A percentile compares a stretch with the other conserved stretches of the same genome.
phyloP scores from a whole-genome alignment of 352 stramenopile genomes.

The Phytophthora multivora region DNA sequence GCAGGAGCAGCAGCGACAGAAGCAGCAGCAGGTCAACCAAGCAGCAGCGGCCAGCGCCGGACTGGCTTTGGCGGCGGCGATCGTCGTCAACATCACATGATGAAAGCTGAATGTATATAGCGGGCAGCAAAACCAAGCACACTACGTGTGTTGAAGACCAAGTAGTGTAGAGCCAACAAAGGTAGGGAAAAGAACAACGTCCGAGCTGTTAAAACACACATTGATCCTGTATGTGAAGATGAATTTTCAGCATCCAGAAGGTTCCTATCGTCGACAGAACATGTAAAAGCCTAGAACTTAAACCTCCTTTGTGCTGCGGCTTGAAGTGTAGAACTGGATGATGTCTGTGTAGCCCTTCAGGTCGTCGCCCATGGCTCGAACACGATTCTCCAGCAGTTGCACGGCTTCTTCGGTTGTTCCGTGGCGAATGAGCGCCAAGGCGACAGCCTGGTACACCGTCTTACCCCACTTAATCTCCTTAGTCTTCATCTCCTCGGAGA shows the following conservation, averaged over 20 bases:
- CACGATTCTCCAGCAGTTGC: slow-evolving; percentile 51
- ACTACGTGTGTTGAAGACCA: too few relatives aligned
- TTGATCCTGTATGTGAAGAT: not conserved
- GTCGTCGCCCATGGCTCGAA: slow-evolving; percentile 54
- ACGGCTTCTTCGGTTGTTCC: slow-evolving; percentile 53
- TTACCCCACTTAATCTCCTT: slow-evolving; percentile 51
- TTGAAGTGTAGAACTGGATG: slow-evolving; percentile 54
- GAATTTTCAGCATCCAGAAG: too few relatives aligned
- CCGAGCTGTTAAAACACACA: not conserved
- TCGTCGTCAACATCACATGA: slow-evolving; percentile 45
- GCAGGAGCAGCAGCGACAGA: slow-evolving; percentile 35
- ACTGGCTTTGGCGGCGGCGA: slow-evolving; percentile 36
- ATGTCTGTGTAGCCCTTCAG: slow-evolving; percentile 60
- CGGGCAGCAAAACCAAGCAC: too few relatives aligned
- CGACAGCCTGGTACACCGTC: slow-evolving; percentile 54
- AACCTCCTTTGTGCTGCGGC: not conserved
- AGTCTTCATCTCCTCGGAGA: slow-evolving; percentile 49
- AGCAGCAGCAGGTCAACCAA: slow-evolving; percentile 22
- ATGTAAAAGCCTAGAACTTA: not conserved
- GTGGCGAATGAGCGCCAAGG: slow-evolving; percentile 53
- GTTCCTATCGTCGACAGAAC: not conserved
- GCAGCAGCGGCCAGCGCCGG: slow-evolving; percentile 30
- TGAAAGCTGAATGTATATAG: not conserved
- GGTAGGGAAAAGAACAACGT: too few relatives aligned
- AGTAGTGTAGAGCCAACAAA: too few relatives aligned